These are phyloP conservation scores for Spergularia azorica DNA, from an alignment of 179 eudicot species.

Conservation along the genomic window DNA sequence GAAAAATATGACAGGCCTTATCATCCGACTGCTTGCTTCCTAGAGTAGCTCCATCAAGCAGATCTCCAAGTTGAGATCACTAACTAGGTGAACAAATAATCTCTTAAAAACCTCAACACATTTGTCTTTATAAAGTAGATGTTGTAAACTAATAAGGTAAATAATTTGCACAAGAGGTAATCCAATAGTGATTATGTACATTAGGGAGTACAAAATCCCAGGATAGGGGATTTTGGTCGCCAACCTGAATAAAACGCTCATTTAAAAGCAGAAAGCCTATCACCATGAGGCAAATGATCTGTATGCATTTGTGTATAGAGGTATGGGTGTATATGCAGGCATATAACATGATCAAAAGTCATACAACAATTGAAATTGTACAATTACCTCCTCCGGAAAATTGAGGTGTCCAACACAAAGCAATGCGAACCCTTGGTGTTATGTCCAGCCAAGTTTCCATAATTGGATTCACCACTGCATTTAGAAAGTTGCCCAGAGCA, in stretches of 20 bases:
- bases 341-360: background rate
- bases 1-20: too few relatives aligned
- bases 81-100: too few relatives aligned
- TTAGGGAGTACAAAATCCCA: background rate
- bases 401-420: slow-evolving; percentile 80
- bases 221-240: background rate
- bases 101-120: too few relatives aligned
- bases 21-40: too few relatives aligned
- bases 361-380: background rate
- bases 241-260: background rate
- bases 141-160: too few relatives aligned
- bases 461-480: slow-evolving; percentile 34
- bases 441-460: slow-evolving; percentile 33
- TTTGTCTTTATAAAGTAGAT: too few relatives aligned
- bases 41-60: too few relatives aligned
- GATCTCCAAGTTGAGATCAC: too few relatives aligned
- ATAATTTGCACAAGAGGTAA: too few relatives aligned
- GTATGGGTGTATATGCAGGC: background rate
- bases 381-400: slow-evolving; percentile 74
- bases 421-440: slow-evolving; percentile 58
- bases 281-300: background rate
- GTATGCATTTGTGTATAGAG: background rate
- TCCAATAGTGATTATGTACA: background rate
- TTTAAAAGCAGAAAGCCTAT: background rate
- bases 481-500: slow-evolving; percentile 66